These are phyloP conservation scores for Globisporangium heterothallicum DNA, from an alignment of 352 stramenopile species.

Conservation along the genomic window DNA sequence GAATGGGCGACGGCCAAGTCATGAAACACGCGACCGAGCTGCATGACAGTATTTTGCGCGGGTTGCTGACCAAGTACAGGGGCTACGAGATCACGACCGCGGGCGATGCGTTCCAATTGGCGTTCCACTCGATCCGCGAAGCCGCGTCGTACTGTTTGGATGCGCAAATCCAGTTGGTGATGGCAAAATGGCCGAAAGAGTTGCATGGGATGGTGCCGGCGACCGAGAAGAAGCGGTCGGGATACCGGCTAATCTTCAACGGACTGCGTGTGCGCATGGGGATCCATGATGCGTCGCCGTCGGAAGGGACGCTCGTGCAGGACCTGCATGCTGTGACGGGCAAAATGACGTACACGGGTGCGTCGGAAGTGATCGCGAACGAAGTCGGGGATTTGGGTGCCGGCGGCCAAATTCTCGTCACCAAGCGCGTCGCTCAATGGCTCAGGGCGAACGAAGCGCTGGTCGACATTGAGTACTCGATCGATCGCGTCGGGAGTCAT, in stretches of 20 bases:
- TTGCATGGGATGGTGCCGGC: slow-evolving; percentile 40
- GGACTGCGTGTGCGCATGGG: slow-evolving; percentile 36
- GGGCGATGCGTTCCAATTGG: slow-evolving; percentile 65
- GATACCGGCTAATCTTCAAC: slow-evolving; percentile 37
- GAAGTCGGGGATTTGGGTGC: slow-evolving; percentile 43
- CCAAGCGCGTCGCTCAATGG: slow-evolving; percentile 39
- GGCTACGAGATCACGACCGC: slow-evolving; percentile 75
- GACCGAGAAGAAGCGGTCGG: slow-evolving; percentile 26
- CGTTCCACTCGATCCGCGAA: slow-evolving; percentile 61
- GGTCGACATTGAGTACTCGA: slow-evolving; percentile 14
- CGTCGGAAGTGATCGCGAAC: slow-evolving; percentile 41
- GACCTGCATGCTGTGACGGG: slow-evolving; percentile 41
- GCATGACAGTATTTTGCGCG: slow-evolving; percentile 28
- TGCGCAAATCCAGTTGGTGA: slow-evolving; percentile 49
- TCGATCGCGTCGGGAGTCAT: slow-evolving; percentile 29
- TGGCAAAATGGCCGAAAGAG: slow-evolving; percentile 54
- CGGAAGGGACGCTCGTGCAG: slow-evolving; percentile 8
- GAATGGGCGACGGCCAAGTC: slow-evolving; percentile 33
- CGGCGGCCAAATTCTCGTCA: slow-evolving; percentile 51
- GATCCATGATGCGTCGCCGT: slow-evolving; percentile 13
- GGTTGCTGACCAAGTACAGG: slow-evolving; percentile 28
- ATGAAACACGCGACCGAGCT: slow-evolving; percentile 21
- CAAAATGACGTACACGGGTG: slow-evolving; percentile 42
- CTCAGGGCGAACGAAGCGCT: slow-evolving; percentile 27
- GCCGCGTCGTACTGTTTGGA: slow-evolving; percentile 58